A percentile compares a stretch with the other conserved stretches of the same genome.
Conservation (phyloP, 129 eudicot species). For the Escallonia herrerae region DNA sequence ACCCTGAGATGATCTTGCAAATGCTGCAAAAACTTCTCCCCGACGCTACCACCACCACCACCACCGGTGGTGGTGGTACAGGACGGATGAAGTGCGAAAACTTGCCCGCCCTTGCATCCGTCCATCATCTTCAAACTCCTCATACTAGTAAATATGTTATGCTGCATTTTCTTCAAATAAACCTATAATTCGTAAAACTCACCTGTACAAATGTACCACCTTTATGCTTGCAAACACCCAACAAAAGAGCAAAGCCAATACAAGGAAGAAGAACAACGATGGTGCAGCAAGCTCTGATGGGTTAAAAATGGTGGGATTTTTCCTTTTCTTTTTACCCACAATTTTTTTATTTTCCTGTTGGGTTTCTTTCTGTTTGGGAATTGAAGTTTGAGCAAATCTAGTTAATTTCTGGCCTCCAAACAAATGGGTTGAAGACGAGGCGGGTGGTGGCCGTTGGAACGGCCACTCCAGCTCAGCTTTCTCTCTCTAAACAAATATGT, state of each 20-base stretch:
- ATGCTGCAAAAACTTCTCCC: conserved; percentile 47
- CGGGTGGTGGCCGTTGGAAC: conserved; percentile 11
- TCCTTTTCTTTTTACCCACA: too few relatives aligned
- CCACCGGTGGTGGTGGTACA: neutral
- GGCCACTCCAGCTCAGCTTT: neutral
- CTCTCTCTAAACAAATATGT: neutral
- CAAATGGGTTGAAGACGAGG: neutral
- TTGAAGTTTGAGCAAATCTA: neutral
- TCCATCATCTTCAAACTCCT: conserved; percentile 44
- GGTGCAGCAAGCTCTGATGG: conserved; percentile 19
- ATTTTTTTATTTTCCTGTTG: neutral
- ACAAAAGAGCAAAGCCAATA: neutral
- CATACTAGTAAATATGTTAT: conserved; percentile 37
- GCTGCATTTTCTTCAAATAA: conserved; percentile 32
- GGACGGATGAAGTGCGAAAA: conserved; percentile 25
- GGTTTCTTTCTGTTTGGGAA: neutral
- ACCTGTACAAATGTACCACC: neutral
- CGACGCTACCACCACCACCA: conserved; percentile 35
- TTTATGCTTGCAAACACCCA: conserved; percentile 23
- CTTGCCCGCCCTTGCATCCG: conserved; percentile 33
- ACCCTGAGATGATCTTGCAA: conserved; percentile 45
- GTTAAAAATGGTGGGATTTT: neutral
- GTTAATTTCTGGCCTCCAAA: neutral
- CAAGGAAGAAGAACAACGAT: conserved; percentile 1
- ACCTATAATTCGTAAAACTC: neutral